These are phyloP conservation scores for Elasticomyces elasticus DNA, from an alignment of 495 filamentous ascomycete genomes.

Conservation along the genomic window DNA sequence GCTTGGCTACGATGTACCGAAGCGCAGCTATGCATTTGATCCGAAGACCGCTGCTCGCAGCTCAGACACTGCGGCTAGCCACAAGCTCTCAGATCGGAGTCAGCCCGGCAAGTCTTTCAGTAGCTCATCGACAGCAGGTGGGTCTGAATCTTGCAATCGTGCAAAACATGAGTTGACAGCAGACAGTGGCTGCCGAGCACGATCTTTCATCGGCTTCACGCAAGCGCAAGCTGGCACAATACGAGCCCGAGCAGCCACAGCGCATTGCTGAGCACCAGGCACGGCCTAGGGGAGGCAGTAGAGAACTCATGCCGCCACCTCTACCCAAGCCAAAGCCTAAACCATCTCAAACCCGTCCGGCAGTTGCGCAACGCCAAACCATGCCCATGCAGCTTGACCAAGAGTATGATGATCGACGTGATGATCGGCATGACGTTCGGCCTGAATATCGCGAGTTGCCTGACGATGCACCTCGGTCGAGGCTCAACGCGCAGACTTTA, in stretches of 20 bases:
- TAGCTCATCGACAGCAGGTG: background rate
- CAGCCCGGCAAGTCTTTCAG: background rate
- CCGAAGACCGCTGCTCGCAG: background rate
- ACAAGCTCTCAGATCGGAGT: background rate
- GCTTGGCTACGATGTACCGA: slow-evolving; percentile 25
- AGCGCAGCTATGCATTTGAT: slow-evolving; percentile 18
- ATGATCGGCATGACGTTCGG: background rate
- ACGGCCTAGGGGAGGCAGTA: slow-evolving; percentile 8
- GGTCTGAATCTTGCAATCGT: background rate
- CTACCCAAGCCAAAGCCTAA: slow-evolving; percentile 1
- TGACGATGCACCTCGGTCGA: background rate
- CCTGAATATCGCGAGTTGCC: background rate
- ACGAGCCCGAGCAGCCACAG: background rate
- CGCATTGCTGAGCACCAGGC: background rate
- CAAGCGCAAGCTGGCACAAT: slow-evolving; percentile 18
- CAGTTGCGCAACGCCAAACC: background rate
- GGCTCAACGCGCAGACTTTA: background rate
- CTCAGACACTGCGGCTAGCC: background rate
- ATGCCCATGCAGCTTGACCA: background rate
- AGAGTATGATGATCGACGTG: background rate
- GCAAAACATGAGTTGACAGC: background rate
- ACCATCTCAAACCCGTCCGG: background rate
- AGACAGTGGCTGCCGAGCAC: background rate
- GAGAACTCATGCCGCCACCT: slow-evolving; percentile 31
- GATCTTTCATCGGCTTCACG: slow-evolving; percentile 8